Percentiles rank a stretch among this genome's conserved stretches.
Conservation (phyloP, 805 yeast species). For the Metschnikowia matae region DNA sequence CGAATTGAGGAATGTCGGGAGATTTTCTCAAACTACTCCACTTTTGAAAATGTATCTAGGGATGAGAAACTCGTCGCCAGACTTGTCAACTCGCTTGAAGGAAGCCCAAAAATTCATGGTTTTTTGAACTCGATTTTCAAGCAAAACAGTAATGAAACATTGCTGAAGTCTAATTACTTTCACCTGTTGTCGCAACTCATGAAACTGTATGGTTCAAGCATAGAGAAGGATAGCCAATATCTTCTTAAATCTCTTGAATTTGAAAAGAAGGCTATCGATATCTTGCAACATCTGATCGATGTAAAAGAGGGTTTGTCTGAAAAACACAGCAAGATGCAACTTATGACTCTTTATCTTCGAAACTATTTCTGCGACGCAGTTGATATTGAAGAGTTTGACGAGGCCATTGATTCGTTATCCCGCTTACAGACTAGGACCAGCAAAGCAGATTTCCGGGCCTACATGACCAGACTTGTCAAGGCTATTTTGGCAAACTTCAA, state of each 20-base stretch:
- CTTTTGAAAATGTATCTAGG: constrained; percentile 16
- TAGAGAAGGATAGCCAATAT: not conserved
- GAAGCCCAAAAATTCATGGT: constrained; percentile 14
- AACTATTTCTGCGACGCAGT: constrained; percentile 12
- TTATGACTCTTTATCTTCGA: constrained; percentile 9
- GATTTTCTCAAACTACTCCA: constrained; percentile 22
- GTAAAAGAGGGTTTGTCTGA: not conserved
- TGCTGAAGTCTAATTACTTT: constrained; percentile 25
- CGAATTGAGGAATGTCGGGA: constrained; percentile 22
- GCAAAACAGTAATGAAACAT: constrained; percentile 9
- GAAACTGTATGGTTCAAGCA: not conserved
- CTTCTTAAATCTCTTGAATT: not conserved
- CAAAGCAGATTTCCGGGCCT: constrained; percentile 12
- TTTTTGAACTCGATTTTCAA: constrained; percentile 23
- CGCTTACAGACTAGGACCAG: constrained; percentile 5
- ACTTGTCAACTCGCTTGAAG: constrained; percentile 14
- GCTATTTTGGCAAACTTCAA: constrained; percentile 23
- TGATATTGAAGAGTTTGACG: constrained; percentile 8
- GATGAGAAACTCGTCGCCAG: constrained; percentile 8
- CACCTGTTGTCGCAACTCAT: constrained; percentile 26
- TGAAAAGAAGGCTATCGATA: constrained; percentile 21
- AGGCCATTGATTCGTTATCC: constrained; percentile 12
- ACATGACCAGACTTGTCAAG: constrained; percentile 25
- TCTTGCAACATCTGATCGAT: constrained; percentile 9
- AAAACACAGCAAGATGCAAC: not conserved